phyloP scores from a whole-genome alignment of 1,284 basidiomycete species.

The Fomitopsis betulina region DNA sequence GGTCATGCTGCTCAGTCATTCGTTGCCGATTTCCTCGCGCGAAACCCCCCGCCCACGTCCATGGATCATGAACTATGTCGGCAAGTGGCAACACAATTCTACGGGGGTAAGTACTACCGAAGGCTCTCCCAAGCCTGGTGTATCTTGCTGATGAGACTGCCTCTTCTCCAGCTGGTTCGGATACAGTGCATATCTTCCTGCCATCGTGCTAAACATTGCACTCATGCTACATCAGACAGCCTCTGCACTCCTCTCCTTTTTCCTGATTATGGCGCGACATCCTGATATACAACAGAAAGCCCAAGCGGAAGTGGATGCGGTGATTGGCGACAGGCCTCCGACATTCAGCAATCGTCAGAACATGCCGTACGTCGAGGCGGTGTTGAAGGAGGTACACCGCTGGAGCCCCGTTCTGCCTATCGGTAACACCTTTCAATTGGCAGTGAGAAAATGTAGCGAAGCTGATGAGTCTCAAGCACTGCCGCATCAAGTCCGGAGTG shows the following conservation, averaged over 20 bases:
- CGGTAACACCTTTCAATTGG: conserved; percentile 7
- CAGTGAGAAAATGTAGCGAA: background rate
- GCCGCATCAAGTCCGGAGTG: conserved; percentile 21
- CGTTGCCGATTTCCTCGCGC: background rate
- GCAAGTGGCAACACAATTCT: background rate
- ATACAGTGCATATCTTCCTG: background rate
- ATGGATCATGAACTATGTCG: background rate
- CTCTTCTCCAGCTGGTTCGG: background rate
- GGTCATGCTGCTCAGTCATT: conserved; percentile 1
- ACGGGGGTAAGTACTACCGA: background rate
- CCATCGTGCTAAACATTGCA: background rate
- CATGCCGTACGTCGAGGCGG: conserved; percentile 43
- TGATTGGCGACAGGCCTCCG: conserved; percentile 39
- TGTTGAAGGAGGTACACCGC: conserved; percentile 39
- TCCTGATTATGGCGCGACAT: conserved; percentile 39
- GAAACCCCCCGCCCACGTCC: background rate
- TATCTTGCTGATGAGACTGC: background rate
- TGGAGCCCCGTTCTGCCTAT: conserved; percentile 26
- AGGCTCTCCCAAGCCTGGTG: too few species aligned
- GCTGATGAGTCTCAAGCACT: background rate
- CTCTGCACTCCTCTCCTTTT: conserved; percentile 34
- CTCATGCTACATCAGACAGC: conserved; percentile 27
- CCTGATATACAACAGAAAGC: conserved; percentile 39
- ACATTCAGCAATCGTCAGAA: conserved; percentile 36
- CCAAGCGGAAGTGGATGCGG: conserved; percentile 40